Percentiles rank a stretch among this genome's conserved stretches.
Evolutionary conservation across 495 filamentous ascomycete species (phyloP).

Genomic region (Trichoderma reesei): DNA sequence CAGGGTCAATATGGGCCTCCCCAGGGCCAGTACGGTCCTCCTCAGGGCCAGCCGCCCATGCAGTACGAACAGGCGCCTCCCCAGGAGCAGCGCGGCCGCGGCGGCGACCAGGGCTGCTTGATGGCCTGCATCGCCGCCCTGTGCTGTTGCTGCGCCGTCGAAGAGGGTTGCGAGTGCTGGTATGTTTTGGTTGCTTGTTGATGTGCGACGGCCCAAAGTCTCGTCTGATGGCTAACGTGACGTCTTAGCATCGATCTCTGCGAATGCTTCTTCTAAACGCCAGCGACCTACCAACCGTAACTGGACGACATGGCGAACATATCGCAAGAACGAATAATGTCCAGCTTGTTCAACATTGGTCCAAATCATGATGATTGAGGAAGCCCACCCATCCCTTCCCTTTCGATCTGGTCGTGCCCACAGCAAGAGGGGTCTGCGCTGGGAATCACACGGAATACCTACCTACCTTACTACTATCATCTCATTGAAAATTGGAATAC

Average conservation of each 20-base stretch:
- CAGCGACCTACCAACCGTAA: background rate
- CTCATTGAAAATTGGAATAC: background rate
- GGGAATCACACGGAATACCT: background rate
- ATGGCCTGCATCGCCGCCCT: constrained; percentile 5
- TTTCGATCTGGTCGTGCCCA: background rate
- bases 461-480: background rate
- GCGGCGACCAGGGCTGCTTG: background rate
- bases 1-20: constrained; percentile 21
- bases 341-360: too few relatives aligned
- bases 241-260: background rate
- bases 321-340: background rate
- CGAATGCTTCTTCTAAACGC: constrained; percentile 2
- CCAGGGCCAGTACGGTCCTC: constrained; percentile 19
- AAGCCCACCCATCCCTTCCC: background rate
- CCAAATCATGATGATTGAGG: too few relatives aligned
- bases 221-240: too few relatives aligned
- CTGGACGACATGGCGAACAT: background rate
- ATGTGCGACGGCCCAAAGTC: background rate
- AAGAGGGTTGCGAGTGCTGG: constrained; percentile 6
- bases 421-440: background rate
- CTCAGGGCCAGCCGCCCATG: constrained; percentile 25
- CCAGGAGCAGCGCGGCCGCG: background rate
- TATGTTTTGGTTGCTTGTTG: background rate
- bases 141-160: constrained; percentile 1
- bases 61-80: background rate